Conservation (phyloP, 768 basidiomycete genomes). For the Lentinula detonsa region DNA sequence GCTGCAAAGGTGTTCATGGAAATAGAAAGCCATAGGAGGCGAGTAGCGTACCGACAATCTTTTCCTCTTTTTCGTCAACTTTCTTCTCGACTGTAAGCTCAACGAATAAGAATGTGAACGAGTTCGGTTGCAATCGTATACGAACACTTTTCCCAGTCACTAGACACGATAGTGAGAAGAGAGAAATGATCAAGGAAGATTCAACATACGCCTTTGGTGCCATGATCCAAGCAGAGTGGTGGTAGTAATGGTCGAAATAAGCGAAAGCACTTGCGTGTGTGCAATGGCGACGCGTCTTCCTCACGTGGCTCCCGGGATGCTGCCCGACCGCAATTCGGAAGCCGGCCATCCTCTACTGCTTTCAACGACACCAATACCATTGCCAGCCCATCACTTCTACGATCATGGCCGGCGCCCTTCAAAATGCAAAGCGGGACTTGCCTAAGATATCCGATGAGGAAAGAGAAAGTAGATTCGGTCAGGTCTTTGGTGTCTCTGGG, state of each 20-base stretch:
- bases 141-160: constrained; percentile 99
- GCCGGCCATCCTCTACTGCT: background rate
- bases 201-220: constrained; percentile 87
- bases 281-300: constrained; percentile 4
- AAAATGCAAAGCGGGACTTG: constrained; percentile 84
- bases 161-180: constrained; percentile 25
- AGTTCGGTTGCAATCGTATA: constrained; percentile 6
- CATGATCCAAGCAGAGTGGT: constrained; percentile 44
- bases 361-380: background rate
- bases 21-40: background rate
- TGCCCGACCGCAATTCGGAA: background rate
- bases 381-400: constrained; percentile 13
- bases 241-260: constrained; percentile 14
- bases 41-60: constrained; percentile 70
- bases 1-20: constrained; percentile 37
- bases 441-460: constrained; percentile 90
- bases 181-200: background rate
- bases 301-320: background rate
- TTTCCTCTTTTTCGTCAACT: constrained; percentile 85
- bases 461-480: constrained; percentile 78
- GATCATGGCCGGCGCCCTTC: constrained; percentile 88
- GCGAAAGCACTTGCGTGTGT: background rate
- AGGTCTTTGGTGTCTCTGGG: constrained; percentile 93
- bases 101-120: constrained; percentile 5
- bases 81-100: constrained; percentile 69